phyloP scores from a whole-genome alignment of 202 grass and related monocot genomes.

The Cymbopogon flexuosus region DNA sequence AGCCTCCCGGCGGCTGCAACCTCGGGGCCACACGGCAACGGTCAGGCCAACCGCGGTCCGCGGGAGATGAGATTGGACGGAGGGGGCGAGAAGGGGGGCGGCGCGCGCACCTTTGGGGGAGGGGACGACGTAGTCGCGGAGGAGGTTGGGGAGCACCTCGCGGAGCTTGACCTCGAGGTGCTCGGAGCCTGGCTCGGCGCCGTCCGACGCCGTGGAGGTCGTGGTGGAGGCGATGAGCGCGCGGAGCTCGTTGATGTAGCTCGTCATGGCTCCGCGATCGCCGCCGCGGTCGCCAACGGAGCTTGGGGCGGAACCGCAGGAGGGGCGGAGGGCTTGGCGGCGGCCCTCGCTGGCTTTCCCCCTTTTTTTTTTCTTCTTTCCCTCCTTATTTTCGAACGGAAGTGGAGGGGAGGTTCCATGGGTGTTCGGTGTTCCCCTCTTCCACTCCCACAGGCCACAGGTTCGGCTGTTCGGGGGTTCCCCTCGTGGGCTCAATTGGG shows the following conservation, averaged over 20 bases:
- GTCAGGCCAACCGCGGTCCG: not conserved
- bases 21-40: not conserved
- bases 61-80: not conserved
- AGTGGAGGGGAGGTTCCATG: not conserved
- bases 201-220: conserved; percentile 26
- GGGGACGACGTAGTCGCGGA: conserved; percentile 72
- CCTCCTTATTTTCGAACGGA: conserved; percentile 46
- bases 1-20: conserved; percentile 53
- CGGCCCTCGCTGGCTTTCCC: not conserved
- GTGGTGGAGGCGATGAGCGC: conserved; percentile 57
- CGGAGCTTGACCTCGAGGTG: conserved; percentile 72
- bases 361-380: not conserved
- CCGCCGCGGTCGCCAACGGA: not conserved
- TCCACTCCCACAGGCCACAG: no score
- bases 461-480: no score
- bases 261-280: conserved; percentile 43
- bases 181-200: conserved; percentile 29
- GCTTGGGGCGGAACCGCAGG: not conserved
- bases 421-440: not conserved
- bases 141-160: conserved; percentile 71
- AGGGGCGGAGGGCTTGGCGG: not conserved
- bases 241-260: conserved; percentile 64
- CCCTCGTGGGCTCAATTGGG: not conserved
- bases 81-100: not conserved
- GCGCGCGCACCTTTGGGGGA: conserved; percentile 38